Percentiles rank a stretch among this genome's conserved stretches.
phyloP scores from a whole-genome alignment of 805 yeast species.

The Suhomyces faveliae region DNA sequence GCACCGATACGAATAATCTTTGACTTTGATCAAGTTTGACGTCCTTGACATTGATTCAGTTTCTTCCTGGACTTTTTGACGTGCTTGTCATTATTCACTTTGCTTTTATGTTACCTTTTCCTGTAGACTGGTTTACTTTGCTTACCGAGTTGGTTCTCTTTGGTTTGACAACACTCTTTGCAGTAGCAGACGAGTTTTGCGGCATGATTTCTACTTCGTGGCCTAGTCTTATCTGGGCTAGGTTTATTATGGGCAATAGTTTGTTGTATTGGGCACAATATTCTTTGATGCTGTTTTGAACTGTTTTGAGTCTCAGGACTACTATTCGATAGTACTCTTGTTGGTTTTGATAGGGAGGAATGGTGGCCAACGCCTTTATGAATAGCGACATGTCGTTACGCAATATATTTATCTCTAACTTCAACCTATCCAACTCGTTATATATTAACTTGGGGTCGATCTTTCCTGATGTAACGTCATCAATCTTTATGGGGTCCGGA shows the following conservation, averaged over 20 bases:
- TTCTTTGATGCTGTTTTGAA: conserved; percentile 40
- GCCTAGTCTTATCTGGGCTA: conserved; percentile 50
- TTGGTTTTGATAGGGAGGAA: conserved; percentile 31
- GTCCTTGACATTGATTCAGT: too few relatives aligned
- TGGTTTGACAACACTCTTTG: not conserved
- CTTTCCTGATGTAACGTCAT: conserved; percentile 43
- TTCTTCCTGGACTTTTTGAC: too few relatives aligned
- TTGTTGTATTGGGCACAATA: conserved; percentile 46
- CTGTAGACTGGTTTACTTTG: not conserved
- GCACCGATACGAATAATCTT: too few relatives aligned
- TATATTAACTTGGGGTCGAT: conserved; percentile 43
- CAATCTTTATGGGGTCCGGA: conserved; percentile 39
- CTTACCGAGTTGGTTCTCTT: conserved; percentile 4
- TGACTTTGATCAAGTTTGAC: too few relatives aligned
- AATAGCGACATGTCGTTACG: conserved; percentile 42
- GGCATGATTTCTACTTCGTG: conserved; percentile 48
- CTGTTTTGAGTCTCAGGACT: conserved; percentile 32
- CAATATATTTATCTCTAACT: conserved; percentile 41
- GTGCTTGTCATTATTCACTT: too few relatives aligned
- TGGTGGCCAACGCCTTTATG: conserved; percentile 36
- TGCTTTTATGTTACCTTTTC: not conserved
- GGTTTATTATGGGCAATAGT: conserved; percentile 49
- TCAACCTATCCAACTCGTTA: conserved; percentile 40
- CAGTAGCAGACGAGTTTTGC: conserved; percentile 7
- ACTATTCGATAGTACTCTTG: conserved; percentile 39